A percentile compares a stretch with the other conserved stretches of the same genome.
phyloP scores from a whole-genome alignment of 208 protist genomes.

The Trypanosoma theileri region DNA sequence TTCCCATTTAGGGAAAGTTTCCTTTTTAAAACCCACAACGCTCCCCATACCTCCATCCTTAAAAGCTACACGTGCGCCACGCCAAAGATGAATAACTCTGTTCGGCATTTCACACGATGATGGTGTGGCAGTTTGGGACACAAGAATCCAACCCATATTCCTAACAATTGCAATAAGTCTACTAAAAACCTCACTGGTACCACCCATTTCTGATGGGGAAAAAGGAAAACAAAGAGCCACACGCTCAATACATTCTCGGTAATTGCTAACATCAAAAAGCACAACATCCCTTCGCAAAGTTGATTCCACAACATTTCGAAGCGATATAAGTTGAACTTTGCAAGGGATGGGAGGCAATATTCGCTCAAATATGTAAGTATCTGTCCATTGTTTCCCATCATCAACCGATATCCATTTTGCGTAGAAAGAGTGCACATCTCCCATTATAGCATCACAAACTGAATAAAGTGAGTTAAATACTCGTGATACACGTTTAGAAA shows the following conservation, averaged over 20 bases:
- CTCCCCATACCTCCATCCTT: conserved; percentile 17
- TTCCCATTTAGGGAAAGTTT: neutral
- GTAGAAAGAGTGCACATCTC: conserved; percentile 17
- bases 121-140: conserved; percentile 15
- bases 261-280: conserved; percentile 11
- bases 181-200: neutral
- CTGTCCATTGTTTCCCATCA: conserved; percentile 11
- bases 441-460: neutral
- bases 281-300: conserved; percentile 7
- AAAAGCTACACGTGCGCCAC: conserved; percentile 16
- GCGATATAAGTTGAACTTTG: neutral
- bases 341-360: conserved; percentile 8
- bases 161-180: neutral
- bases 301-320: neutral
- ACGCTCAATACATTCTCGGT: conserved; percentile 9
- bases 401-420: conserved; percentile 10
- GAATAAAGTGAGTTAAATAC: conserved; percentile 7
- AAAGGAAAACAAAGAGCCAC: conserved; percentile 16
- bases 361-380: conserved; percentile 12
- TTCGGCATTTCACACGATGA: conserved; percentile 13
- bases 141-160: conserved; percentile 14
- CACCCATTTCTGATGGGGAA: neutral
- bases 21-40: conserved; percentile 5
- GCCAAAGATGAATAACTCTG: conserved; percentile 18
- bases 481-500: conserved; percentile 1